Evolutionary conservation across 2,329 filamentous ascomycete genomes (phyloP).

Genomic region (Hymenoscyphus linearis): DNA sequence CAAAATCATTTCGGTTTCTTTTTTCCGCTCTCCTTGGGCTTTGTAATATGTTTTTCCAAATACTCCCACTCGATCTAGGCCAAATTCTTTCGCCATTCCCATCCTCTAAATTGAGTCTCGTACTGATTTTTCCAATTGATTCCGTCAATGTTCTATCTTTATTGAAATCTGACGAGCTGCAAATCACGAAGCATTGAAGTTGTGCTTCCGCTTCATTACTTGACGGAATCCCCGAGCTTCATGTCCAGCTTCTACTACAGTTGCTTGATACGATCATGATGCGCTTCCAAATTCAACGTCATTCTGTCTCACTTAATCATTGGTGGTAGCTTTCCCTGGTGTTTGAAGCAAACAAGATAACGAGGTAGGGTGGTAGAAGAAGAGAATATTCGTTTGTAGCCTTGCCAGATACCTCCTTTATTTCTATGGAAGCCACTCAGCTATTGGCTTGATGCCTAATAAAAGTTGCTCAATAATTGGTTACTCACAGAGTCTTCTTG

Average conservation of each 20-base stretch:
- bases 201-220: background rate
- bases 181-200: background rate
- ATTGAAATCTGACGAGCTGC: background rate
- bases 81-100: background rate
- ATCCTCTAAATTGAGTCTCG: background rate
- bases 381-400: background rate
- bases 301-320: background rate
- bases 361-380: background rate
- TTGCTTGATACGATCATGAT: background rate
- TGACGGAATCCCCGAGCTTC: background rate
- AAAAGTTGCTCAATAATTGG: background rate
- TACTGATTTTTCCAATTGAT: background rate
- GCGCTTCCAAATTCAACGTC: background rate
- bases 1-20: background rate
- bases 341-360: background rate
- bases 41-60: background rate
- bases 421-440: background rate
- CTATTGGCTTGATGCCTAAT: background rate
- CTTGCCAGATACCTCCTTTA: background rate
- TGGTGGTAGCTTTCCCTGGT: background rate
- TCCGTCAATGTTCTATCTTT: background rate
- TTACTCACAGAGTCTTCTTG: background rate
- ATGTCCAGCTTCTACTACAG: background rate
- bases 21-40: background rate
- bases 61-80: background rate